A percentile compares a stretch with the other conserved stretches of the same genome.
Evolutionary conservation across 2,329 filamentous ascomycete species (phyloP).

Genomic region (Aureobasidium sp.): DNA sequence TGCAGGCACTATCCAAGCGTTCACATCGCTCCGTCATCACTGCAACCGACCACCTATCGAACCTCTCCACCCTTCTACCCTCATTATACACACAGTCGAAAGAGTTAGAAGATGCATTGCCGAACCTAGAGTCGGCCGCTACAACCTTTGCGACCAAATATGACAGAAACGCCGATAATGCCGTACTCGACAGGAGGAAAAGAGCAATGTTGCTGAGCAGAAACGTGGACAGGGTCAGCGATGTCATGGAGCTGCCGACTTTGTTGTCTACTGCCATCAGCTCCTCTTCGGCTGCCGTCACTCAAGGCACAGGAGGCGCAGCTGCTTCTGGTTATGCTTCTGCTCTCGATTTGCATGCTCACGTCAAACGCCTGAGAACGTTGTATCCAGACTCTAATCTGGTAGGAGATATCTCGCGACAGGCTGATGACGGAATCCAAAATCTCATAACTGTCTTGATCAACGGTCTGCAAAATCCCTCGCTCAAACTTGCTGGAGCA

Average conservation of each 20-base stretch:
- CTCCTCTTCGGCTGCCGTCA: slow-evolving; percentile 39
- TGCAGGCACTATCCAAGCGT: slow-evolving; percentile 82
- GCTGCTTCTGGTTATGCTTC: slow-evolving; percentile 61
- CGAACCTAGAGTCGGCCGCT: slow-evolving; percentile 69
- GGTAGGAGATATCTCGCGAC: slow-evolving; percentile 60
- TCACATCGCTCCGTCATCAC: slow-evolving; percentile 79
- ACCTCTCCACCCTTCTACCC: slow-evolving; percentile 64
- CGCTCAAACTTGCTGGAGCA: slow-evolving; percentile 78
- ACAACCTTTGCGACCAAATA: slow-evolving; percentile 77
- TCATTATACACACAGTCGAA: slow-evolving; percentile 56
- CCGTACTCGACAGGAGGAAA: slow-evolving; percentile 62
- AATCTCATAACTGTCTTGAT: slow-evolving; percentile 82
- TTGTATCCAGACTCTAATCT: slow-evolving; percentile 74
- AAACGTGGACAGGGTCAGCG: slow-evolving; percentile 82
- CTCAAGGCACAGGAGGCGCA: slow-evolving; percentile 26
- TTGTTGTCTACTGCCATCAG: slow-evolving; percentile 73
- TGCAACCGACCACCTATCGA: slow-evolving; percentile 69
- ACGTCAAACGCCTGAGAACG: slow-evolving; percentile 76
- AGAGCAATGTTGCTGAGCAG: slow-evolving; percentile 72
- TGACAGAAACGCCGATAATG: slow-evolving; percentile 57
- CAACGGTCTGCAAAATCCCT: slow-evolving; percentile 62
- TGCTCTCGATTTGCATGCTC: slow-evolving; percentile 84
- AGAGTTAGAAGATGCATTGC: slow-evolving; percentile 63
- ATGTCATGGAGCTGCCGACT: slow-evolving; percentile 82
- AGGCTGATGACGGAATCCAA: slow-evolving; percentile 82